Base-by-base conservation (phyloP, 805 yeast genomes). In the Ogataea methanolica region DNA sequence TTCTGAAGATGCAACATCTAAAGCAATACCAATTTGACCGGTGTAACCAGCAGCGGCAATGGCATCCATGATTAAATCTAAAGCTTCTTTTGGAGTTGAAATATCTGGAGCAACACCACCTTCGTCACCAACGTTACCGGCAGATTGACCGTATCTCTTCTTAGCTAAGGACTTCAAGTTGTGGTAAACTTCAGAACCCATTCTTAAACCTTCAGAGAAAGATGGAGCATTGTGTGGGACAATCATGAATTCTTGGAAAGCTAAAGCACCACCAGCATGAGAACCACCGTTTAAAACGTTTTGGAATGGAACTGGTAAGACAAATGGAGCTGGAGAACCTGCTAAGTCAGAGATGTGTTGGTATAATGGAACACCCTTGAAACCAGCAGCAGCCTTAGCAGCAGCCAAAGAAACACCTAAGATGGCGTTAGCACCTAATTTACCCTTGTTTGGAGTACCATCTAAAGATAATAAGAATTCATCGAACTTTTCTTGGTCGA, bases 81-180 rank as follows among this genome's bases (percentile, higher is more conserved):
- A 79, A 64, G 98, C 99, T 83, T 92, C 98, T 74, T 82, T 88
- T 70, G 99, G 92, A 63, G 97, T 82, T 60, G 85, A 80, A 61
- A 94, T 84, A 75, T 90, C 88, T 75, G 99, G 99, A 66, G 99
- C 99, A 79, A 92, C 97, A 84, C 99, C 99, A 86, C 99, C 99
- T 82, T 92, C 99, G 76, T 92, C 99, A 83, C 99, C 99, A 71
- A 92, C 99, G 79, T 92, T 92, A 78, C 97, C 98, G 67, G 99
- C 99, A 56, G 96, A 85, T 69, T 88, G 85, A 71, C 99, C 99
- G 85, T 92, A 94, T 73, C 77, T 80, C 84, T 88, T 85, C 83
- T 88, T 88, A 73, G 98, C 85, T 66, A 87, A 77, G 58, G 91
- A 74, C 82, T 94, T 94, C 74, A 92, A 83, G 77, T 80, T 79